Evolutionary conservation across 2,329 filamentous ascomycete genomes (phyloP).

Genomic region (Stachybotrys echinatus): DNA sequence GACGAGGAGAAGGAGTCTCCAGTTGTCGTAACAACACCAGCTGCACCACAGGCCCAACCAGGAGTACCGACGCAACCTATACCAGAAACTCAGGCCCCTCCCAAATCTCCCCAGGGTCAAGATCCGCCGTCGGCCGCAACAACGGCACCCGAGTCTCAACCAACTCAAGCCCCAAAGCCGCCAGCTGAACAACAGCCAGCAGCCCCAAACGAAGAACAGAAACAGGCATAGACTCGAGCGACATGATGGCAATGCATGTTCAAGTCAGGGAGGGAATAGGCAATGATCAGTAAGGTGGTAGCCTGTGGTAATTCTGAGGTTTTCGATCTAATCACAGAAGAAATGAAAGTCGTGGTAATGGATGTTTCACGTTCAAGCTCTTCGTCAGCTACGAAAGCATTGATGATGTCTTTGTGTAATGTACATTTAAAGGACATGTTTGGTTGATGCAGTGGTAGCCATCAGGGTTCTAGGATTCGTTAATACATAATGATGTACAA

Average conservation of each 20-base stretch:
- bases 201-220: slow-evolving; percentile 2
- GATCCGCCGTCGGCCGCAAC: background rate
- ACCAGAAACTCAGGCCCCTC: background rate
- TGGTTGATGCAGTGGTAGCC: no score
- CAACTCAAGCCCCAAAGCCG: background rate
- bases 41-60: slow-evolving; percentile 7
- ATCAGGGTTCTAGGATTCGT: no score
- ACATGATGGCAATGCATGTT: no score
- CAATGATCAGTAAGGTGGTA: no score
- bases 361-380: no score
- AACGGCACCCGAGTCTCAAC: background rate
- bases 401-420: no score
- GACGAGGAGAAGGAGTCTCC: slow-evolving; percentile 12
- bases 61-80: slow-evolving; percentile 7
- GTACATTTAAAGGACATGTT: no score
- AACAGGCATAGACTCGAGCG: background rate
- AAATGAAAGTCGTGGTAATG: no score
- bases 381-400: no score
- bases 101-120: background rate
- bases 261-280: no score
- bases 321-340: no score
- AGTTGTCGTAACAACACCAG: background rate
- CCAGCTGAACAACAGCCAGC: slow-evolving; percentile 6
- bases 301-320: no score
- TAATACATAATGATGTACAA: background rate